Percentiles rank a stretch among this genome's conserved stretches.
phyloP scores from a whole-genome alignment of 805 yeast species.

The Gaillardinia entomophila region DNA sequence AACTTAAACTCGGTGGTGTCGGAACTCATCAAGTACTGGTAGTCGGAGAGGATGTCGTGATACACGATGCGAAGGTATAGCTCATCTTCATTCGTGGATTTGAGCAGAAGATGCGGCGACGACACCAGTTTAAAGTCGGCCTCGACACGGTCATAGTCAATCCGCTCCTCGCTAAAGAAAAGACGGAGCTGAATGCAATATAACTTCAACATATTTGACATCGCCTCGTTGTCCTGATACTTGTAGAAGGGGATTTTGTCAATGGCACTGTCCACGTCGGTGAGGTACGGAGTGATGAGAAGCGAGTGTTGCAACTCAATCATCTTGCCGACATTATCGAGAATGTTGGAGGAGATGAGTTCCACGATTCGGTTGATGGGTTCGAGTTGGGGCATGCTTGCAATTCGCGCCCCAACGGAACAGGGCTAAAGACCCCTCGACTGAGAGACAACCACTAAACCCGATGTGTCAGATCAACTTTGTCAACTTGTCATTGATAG shows the following conservation, averaged over 20 bases:
- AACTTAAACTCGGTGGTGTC: slow-evolving; percentile 9
- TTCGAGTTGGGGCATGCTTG: no score
- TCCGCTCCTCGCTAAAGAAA: not conserved
- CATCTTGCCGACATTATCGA: not conserved
- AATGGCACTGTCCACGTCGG: not conserved
- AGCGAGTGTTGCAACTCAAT: not conserved
- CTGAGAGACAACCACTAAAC: no score
- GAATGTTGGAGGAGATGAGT: not conserved
- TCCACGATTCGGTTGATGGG: not conserved
- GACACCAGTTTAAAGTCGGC: no score
- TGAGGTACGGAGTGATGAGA: not conserved
- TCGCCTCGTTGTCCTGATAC: not conserved
- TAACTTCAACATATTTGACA: not conserved
- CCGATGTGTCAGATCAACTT: no score
- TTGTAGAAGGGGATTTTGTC: not conserved
- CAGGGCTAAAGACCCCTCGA: no score
- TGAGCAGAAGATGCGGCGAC: no score
- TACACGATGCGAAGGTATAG: slow-evolving; percentile 14
- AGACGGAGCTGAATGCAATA: not conserved
- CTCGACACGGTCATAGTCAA: not conserved
- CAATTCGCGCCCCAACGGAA: no score
- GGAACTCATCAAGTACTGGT: slow-evolving; percentile 14
- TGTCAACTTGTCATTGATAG: no score
- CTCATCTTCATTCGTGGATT: no score
- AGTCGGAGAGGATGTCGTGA: slow-evolving; percentile 29